Evolutionary conservation across 306 rosid genomes (phyloP).

Genomic region (Castanospermum australe): DNA sequence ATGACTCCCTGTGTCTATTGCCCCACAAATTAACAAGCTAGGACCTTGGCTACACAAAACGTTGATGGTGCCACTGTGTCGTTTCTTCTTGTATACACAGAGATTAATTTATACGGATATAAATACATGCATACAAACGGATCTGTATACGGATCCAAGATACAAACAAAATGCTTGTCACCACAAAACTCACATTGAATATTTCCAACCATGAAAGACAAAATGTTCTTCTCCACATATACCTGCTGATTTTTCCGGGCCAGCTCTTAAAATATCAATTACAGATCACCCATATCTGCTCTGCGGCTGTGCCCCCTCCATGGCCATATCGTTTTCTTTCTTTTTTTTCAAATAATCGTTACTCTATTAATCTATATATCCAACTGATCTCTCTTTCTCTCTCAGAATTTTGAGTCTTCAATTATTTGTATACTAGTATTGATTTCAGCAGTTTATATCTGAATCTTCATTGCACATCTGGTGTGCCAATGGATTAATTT

Average conservation of each 20-base stretch:
- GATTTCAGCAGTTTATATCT: background rate
- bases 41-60: background rate
- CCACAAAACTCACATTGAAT: slow-evolving; percentile 44
- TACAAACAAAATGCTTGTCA: slow-evolving; percentile 41
- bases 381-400: background rate
- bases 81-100: background rate
- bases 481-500: background rate
- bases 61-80: slow-evolving; percentile 15
- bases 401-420: background rate
- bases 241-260: slow-evolving; percentile 23
- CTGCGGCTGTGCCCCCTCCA: background rate
- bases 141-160: background rate
- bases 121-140: background rate
- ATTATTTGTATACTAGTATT: background rate
- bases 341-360: slow-evolving; percentile 5
- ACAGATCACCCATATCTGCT: background rate
- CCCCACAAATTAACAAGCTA: slow-evolving; percentile 15
- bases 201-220: slow-evolving; percentile 39
- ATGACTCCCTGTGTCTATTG: background rate
- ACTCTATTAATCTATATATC: background rate
- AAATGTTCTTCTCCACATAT: slow-evolving; percentile 57
- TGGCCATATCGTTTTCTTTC: slow-evolving; percentile 19
- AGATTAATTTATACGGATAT: slow-evolving; percentile 16
- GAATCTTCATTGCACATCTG: background rate
- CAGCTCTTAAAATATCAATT: slow-evolving; percentile 47